A percentile compares a stretch with the other conserved stretches of the same genome.
Evolutionary conservation across 257 asterid genomes (phyloP).

Genomic region (Ligustrum vulgare): DNA sequence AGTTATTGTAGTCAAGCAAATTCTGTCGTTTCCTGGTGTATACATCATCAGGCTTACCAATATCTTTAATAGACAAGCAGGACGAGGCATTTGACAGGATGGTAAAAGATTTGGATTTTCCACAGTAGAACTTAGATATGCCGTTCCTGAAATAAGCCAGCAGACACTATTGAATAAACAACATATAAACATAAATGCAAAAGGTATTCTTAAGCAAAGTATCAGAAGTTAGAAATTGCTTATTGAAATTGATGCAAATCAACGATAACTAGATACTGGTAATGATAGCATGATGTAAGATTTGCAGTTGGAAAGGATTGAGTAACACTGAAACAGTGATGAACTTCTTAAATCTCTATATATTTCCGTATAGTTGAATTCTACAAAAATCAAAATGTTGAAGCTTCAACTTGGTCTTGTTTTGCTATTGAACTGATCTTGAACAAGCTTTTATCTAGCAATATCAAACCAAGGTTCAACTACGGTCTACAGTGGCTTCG

Average conservation of each 20-base stretch:
- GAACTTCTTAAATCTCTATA: background rate
- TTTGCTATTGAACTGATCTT: background rate
- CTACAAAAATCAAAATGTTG: background rate
- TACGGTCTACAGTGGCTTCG: background rate
- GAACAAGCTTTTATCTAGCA: background rate
- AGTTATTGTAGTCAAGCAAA: conserved; percentile 52
- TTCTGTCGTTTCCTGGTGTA: conserved; percentile 70
- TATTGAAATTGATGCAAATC: background rate
- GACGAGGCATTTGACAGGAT: conserved; percentile 65
- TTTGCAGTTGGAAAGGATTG: background rate
- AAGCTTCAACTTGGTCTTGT: background rate
- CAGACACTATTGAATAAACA: background rate
- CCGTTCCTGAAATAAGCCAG: too few relatives aligned
- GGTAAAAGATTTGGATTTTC: conserved; percentile 54
- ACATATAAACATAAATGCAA: background rate
- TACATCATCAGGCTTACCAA: conserved; percentile 65
- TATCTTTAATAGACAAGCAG: conserved; percentile 53
- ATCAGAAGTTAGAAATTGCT: background rate
- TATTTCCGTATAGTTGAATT: background rate
- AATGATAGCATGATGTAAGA: background rate
- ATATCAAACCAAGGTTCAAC: background rate
- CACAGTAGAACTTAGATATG: conserved; percentile 32
- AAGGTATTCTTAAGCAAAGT: background rate
- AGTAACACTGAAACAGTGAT: background rate
- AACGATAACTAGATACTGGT: background rate